These are phyloP conservation scores for Aspergillus sp. DNA, from an alignment of 2,329 filamentous ascomycete genomes.

Conservation along the genomic window DNA sequence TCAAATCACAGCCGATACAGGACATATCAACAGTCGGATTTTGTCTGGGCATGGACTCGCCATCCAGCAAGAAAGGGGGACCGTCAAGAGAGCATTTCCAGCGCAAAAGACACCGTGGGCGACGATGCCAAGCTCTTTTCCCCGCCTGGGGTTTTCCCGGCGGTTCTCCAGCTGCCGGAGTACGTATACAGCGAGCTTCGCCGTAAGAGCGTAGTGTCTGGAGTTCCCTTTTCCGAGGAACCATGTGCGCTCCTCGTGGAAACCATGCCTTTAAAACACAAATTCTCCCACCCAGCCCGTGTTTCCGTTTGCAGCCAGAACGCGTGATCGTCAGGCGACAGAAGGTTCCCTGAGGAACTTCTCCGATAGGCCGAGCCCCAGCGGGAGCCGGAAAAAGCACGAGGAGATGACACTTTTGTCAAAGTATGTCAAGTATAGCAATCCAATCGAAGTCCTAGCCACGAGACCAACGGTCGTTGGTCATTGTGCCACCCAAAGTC, in stretches of 20 bases:
- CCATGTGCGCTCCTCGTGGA: too few relatives aligned
- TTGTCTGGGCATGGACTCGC: neutral
- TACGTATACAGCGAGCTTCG: too few relatives aligned
- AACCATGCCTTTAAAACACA: too few relatives aligned
- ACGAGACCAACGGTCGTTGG: neutral
- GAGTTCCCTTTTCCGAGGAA: too few relatives aligned
- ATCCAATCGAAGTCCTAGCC: neutral
- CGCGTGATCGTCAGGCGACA: neutral
- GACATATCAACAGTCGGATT: neutral
- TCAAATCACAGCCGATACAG: neutral
- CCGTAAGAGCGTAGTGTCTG: too few relatives aligned
- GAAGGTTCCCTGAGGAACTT: too few relatives aligned
- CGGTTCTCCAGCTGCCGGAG: neutral
- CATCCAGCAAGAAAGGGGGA: neutral
- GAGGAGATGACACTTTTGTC: too few relatives aligned
- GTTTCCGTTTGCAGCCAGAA: neutral
- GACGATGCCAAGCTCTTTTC: neutral
- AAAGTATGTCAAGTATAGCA: neutral
- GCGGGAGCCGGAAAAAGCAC: too few relatives aligned
- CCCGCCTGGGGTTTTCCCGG: neutral
- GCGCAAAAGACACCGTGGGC: neutral
- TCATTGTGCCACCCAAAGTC: neutral
- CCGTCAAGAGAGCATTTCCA: neutral
- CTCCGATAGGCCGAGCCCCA: neutral
- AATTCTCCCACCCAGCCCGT: too few relatives aligned